Base-by-base conservation (phyloP, 108 stramenopile species). In the Cyclotella choctawhatcheeana region DNA sequence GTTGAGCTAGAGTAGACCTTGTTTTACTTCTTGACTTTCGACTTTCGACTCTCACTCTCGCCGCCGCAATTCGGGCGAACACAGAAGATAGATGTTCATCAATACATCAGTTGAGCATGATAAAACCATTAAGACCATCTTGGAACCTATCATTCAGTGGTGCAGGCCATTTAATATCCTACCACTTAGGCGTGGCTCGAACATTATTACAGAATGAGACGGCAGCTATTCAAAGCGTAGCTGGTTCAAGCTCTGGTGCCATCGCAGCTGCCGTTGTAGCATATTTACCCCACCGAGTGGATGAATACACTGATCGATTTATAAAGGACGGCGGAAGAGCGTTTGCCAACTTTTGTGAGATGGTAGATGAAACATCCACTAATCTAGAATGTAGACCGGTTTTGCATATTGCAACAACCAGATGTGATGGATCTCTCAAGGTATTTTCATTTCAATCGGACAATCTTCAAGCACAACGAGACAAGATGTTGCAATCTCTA, bases 171-270 rank as follows among this genome's bases (percentile, higher is more conserved):
- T 58, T 84, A 37, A 44, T 87, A 21, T 58, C 82, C 17, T 87
- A 87, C 62, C 86, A 87, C 58, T 61, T 87, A 14, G 86, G 84
- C 2, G 86, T 63, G 47, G 74, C 79, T 13, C 44, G 45, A 32
- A 53, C 61, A 22, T 51, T 85, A 18, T 20, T 66, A 33, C 44
- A 58, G 44, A 43, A 40, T 31, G 33, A 44, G 64, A 44, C 44
- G 26, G 34, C 32, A n/a, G 45, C 58, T 12, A 81, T 85, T 44
- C 16, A 64, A 58, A 54, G 71, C 5, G 70, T 85, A 10, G 73
- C 82, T 18, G 84, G 87, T 16, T 88, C 87, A 21, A 81, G 84
- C 68, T 76, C 84, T 12, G 87, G 87, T 43, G 79, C 87, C 5
- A 82, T 88, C 24, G 84, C 79, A 12, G 84, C 87, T n/a, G 76